Base-by-base conservation (phyloP, 2,329 filamentous ascomycete genomes). In the Oidium heveae region DNA sequence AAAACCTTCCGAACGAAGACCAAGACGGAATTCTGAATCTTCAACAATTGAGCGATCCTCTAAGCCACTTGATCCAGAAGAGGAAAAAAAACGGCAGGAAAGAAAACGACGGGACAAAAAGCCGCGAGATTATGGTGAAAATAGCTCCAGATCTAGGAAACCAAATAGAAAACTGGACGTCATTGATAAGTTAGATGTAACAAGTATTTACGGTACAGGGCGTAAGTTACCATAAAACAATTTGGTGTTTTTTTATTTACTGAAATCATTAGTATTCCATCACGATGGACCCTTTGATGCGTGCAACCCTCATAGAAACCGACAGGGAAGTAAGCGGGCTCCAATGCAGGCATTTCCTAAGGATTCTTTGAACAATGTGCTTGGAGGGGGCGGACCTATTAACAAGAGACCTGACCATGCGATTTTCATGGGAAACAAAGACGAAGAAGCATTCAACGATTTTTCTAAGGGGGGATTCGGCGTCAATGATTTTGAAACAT, bases 261-360 rank as follows among this genome's bases (percentile, higher is more conserved):
- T 60, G 56, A 61, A 32, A 6, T 16, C 34, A 20, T n/a, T 63
- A 94, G 87, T 94, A 61, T 94, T 96, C 69, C 91, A 98, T 63
- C 91, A 98, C 64, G 91, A 96, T 63, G 91, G 91, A 0, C 91
- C 91, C 4, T 98, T 95, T 63, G 91, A 98, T 68, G 91, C 91
- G 20, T 85, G 91, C 66, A 94, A 94, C 67, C 87, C 91, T 4
- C 84, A 94, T 66, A 85, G 91, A 59, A 98, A 96, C 68, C 80
- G 85, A 56, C 84, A 84, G 64, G 85, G 81, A 62, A 80, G 82
- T 63, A 79, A 81, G 57, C 80, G 84, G 55, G 87, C 91, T 7
- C 91, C 91, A 0, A 95, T 98, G 86, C 82, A 94, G 66, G 91
- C 91, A 1, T 98, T 96, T 68, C 86, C 91, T 22, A 85, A 86